Percentiles rank a stretch among this genome's conserved stretches.
phyloP scores from a whole-genome alignment of 2,329 filamentous ascomycete genomes.

The Parastagonospora nodorum region DNA sequence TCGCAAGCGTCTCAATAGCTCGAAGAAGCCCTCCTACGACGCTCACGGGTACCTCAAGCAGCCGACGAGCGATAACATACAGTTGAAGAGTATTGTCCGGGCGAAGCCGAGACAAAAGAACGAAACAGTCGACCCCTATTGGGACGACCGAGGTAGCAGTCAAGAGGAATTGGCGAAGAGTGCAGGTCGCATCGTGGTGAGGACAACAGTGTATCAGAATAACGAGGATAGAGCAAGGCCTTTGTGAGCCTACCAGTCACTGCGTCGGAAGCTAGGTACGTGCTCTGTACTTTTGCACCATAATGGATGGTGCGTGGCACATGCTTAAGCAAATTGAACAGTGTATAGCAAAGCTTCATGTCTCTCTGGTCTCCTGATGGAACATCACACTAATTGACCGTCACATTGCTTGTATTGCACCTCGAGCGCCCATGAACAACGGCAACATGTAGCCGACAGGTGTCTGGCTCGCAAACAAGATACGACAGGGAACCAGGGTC shows the following conservation, averaged over 20 bases:
- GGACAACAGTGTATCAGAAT: conserved; percentile 9
- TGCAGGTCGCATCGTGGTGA: conserved; percentile 7
- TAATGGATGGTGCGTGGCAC: too few species aligned
- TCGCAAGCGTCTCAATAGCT: conserved; percentile 7
- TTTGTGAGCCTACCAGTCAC: neutral
- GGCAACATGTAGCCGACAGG: too few species aligned
- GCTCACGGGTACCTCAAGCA: conserved; percentile 12
- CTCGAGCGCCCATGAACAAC: too few species aligned
- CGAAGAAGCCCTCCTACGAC: conserved; percentile 12
- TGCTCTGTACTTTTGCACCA: too few species aligned
- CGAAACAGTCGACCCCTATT: neutral
- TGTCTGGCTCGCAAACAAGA: too few species aligned
- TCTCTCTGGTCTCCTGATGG: too few species aligned
- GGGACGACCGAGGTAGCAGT: conserved; percentile 13
- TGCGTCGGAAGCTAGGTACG: neutral
- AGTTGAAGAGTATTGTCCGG: conserved; percentile 10
- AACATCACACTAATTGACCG: too few species aligned
- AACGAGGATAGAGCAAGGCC: neutral
- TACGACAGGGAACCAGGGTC: too few species aligned
- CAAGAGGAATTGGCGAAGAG: conserved; percentile 17
- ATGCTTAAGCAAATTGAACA: too few species aligned
- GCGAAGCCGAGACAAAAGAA: conserved; percentile 1
- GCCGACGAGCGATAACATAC: conserved; percentile 4
- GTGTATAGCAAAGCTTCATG: too few species aligned
- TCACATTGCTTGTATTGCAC: too few species aligned